phyloP scores from a whole-genome alignment of 176 grass and related monocot genomes.

The Cenchrus purpureus region DNA sequence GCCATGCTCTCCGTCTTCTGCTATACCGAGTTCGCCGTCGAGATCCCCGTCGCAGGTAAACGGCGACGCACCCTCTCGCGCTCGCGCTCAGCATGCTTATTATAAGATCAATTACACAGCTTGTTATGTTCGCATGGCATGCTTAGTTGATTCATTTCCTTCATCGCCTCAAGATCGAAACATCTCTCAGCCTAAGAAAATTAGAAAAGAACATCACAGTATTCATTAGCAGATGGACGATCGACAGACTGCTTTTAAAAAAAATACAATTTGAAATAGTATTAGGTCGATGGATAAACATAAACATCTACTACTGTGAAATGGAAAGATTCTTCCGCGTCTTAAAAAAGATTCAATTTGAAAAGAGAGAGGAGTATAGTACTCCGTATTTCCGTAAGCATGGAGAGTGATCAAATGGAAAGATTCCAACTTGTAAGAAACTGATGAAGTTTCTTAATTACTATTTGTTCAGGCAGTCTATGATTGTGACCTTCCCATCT shows the following conservation, averaged over 20 bases:
- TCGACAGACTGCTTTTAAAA: neutral
- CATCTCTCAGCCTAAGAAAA: no score
- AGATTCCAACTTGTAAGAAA: neutral
- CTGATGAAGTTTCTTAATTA: neutral
- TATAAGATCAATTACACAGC: neutral
- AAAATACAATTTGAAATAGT: neutral
- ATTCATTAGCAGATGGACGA: neutral
- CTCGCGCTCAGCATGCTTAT: neutral
- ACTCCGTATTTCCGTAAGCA: no score
- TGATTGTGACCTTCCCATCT: neutral
- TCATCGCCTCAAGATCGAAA: neutral
- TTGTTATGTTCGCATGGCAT: neutral
- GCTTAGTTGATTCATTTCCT: neutral
- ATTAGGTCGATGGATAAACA: neutral
- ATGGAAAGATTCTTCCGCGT: neutral
- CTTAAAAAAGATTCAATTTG: neutral
- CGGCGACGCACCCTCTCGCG: no score
- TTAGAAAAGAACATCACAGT: neutral
- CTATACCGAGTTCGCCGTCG: constrained; percentile 98
- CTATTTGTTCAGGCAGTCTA: neutral
- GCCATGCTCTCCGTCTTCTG: constrained; percentile 99
- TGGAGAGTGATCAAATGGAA: neutral
- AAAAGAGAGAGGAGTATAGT: neutral
- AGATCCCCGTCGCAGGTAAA: constrained; percentile 87
- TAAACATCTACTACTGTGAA: neutral